Conservation (phyloP, 2,329 filamentous ascomycete genomes). For the Bipolaris gigantea region DNA sequence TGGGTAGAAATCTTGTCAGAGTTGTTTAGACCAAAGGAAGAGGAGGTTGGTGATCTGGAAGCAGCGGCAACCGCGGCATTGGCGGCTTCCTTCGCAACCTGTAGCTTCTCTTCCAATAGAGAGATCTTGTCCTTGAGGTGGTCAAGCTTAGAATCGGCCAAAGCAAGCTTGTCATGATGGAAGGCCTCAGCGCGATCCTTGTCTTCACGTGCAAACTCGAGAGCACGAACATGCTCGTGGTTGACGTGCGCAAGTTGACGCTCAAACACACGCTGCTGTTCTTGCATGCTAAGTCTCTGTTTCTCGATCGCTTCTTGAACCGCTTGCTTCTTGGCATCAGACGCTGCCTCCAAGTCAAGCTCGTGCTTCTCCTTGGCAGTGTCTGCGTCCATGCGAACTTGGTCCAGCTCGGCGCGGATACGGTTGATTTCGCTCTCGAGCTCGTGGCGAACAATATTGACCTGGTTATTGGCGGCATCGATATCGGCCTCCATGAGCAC, state of each 20-base stretch:
- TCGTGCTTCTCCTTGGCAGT: slow-evolving; percentile 79
- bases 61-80: slow-evolving; percentile 77
- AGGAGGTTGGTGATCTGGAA: slow-evolving; percentile 52
- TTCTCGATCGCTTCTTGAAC: slow-evolving; percentile 58
- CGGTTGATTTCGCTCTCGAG: slow-evolving; percentile 77
- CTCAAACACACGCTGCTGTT: slow-evolving; percentile 51
- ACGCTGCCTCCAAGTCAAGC: slow-evolving; percentile 79
- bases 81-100: slow-evolving; percentile 85
- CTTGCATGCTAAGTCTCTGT: slow-evolving; percentile 58
- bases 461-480: slow-evolving; percentile 80
- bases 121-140: slow-evolving; percentile 83
- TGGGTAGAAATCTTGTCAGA: slow-evolving; percentile 92
- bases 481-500: slow-evolving; percentile 79
- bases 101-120: slow-evolving; percentile 86
- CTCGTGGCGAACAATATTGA: slow-evolving; percentile 79
- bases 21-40: slow-evolving; percentile 41
- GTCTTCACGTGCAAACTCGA: slow-evolving; percentile 77
- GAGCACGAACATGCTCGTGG: slow-evolving; percentile 62
- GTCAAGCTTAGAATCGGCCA: slow-evolving; percentile 81
- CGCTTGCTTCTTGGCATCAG: slow-evolving; percentile 66
- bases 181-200: slow-evolving; percentile 77
- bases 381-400: slow-evolving; percentile 76
- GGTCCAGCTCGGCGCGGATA: slow-evolving; percentile 74
- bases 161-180: slow-evolving; percentile 75
- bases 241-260: slow-evolving; percentile 49